These are phyloP conservation scores for Wickerhamiella vanderwaltii DNA, from an alignment of 805 yeast genomes.

Conservation along the genomic window DNA sequence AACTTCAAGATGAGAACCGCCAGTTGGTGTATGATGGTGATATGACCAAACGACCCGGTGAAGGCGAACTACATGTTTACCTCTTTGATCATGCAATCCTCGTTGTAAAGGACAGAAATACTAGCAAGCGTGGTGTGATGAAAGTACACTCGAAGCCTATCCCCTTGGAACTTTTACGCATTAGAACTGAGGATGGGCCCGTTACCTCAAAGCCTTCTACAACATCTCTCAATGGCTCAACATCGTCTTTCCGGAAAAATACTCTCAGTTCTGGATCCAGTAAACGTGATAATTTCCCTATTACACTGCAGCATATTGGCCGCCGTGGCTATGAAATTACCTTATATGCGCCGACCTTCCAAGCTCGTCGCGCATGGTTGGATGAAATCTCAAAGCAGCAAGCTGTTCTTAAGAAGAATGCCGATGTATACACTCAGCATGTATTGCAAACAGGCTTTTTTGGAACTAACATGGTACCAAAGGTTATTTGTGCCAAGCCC, in stretches of 20 bases:
- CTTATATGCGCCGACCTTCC: slow-evolving; percentile 31
- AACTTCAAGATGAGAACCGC: slow-evolving; percentile 69
- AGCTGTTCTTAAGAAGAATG: slow-evolving; percentile 49
- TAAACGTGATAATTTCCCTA: slow-evolving; percentile 30
- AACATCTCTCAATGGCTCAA: slow-evolving; percentile 29
- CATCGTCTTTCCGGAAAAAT: slow-evolving; percentile 40
- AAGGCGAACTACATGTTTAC: slow-evolving; percentile 74
- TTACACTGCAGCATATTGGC: slow-evolving; percentile 40
- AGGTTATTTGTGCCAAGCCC: slow-evolving; percentile 84
- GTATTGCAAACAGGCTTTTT: slow-evolving; percentile 67
- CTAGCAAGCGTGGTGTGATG: slow-evolving; percentile 70
- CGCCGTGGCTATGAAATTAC: slow-evolving; percentile 37
- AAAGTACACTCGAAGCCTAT: slow-evolving; percentile 85
- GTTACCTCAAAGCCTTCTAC: not conserved
- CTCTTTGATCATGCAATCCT: slow-evolving; percentile 78
- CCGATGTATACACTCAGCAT: slow-evolving; percentile 68
- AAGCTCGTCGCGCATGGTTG: slow-evolving; percentile 64
- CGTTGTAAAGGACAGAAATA: slow-evolving; percentile 77
- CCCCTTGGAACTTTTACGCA: slow-evolving; percentile 62
- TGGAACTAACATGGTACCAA: slow-evolving; percentile 43
- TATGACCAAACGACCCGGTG: slow-evolving; percentile 57
- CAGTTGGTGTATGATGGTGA: slow-evolving; percentile 68
- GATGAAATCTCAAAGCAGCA: slow-evolving; percentile 77
- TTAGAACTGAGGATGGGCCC: slow-evolving; percentile 19
- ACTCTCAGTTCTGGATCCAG: slow-evolving; percentile 17